A percentile compares a stretch with the other conserved stretches of the same genome.
These are phyloP conservation scores for Albatrellus ellisii DNA, from an alignment of 768 basidiomycete species.

Conservation along the genomic window DNA sequence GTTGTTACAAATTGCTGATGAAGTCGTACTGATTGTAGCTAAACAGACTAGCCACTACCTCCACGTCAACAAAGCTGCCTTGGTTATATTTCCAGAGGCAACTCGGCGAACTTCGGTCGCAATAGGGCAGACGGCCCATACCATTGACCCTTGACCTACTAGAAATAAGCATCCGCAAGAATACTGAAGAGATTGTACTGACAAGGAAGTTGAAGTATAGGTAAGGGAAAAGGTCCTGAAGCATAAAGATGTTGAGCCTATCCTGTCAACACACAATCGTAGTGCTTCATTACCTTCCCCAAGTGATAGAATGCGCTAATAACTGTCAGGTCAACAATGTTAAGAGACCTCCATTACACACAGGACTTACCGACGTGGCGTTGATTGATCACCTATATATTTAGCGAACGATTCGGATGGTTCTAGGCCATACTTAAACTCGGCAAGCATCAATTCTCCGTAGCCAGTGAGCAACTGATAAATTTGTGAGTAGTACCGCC, in stretches of 20 bases:
- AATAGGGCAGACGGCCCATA: conserved; percentile 18
- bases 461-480: conserved; percentile 66
- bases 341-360: not conserved
- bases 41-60: no score
- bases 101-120: conserved; percentile 14
- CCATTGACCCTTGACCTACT: conserved; percentile 20
- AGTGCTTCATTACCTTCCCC: conserved; percentile 19
- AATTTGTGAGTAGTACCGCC: not conserved
- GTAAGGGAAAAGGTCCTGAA: conserved; percentile 23
- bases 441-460: conserved; percentile 74
- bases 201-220: conserved; percentile 20
- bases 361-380: conserved; percentile 50
- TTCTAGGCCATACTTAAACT: conserved; percentile 86
- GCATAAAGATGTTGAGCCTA: not conserved
- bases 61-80: no score
- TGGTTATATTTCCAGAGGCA: no score
- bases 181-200: not conserved
- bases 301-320: conserved; percentile 31
- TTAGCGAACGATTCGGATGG: conserved; percentile 77
- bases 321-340: not conserved
- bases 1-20: no score
- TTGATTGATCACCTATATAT: conserved; percentile 61
- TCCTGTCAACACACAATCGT: conserved; percentile 11
- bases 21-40: no score
- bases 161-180: not conserved